Evolutionary conservation across 495 filamentous ascomycete genomes (phyloP), one percentile per base, ranked within the genome.

Genomic region (Staphylotrichum tortipilum): DNA sequence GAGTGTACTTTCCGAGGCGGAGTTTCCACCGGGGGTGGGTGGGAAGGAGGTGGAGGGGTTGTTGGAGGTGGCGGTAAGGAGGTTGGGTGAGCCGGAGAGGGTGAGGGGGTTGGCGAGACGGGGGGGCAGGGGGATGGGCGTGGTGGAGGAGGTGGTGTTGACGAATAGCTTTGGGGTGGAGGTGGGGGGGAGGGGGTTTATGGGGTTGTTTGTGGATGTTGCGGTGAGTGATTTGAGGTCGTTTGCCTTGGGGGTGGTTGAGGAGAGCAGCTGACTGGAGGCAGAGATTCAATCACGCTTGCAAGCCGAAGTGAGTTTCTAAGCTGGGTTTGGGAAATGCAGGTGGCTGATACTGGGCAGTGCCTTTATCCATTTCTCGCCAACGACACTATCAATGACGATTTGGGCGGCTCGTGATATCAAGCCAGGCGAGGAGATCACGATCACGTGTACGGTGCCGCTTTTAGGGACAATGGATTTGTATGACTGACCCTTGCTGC

Each of bases 131-230:
- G 81, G n/a, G 35, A 44, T 21, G 42, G 28, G 23, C 9, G 71
- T 82, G 12, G 60, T 80, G 37, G 85, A 90, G 59, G 88, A 90
- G 66, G 72, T 87, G 15, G 75, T 86, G 52, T 72, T 81, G 12
- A 88, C 85, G 72, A 70, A 70, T 34, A 60, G 62, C 14, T 70
- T 70, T 52, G 60, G 50, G 12, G 56, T 67, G 3, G 38, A 37
- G 36, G 38, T 70, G 4, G 56, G 50, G 3, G 59, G 55, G 21
- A 51, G 55, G 42, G 45, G 52, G 19, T 64, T 55, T 14, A 55
- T 68, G 43, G 63, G 49, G 14, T 28, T 70, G 23, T 63, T 64
- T 45, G 56, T 57, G 0, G 59, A 64, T 34, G 33, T 58, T 30
- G 59, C 67, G 36, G 67, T 69, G 38, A 54, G 67, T 62, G 12